Evolutionary conservation across 1,139 yeast species (phyloP), one percentile per base, ranked within the genome.

Genomic region (Geotrichum carabidarum): DNA sequence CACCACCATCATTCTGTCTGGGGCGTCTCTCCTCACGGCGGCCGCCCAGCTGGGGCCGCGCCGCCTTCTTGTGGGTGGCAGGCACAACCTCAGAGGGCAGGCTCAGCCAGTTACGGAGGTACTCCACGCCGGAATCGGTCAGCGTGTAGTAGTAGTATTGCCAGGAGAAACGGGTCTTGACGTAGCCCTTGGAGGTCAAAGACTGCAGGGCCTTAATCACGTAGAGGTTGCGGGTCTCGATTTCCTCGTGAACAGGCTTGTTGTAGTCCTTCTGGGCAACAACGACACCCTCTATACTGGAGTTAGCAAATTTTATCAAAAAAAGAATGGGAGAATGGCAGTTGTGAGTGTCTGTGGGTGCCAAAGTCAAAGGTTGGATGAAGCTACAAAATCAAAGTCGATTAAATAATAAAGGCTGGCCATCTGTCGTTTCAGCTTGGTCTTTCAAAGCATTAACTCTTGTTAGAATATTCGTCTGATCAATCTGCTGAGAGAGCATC

Each of bases 121-220:
- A 93, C 75, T 90, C 96, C 67, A 94, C 94, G 84, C 99, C 99
- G 80, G 88, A 96, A 77, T 94, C 98, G 75, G 98, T 93, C 77
- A 94, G 88, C 83, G 99, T 90, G 95, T 94, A 94, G 96, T 93
- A 94, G 83, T 93, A 94, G 85, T 89, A 89, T 86, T 91, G 97
- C 99, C 99, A 93, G 73, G 99, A 93, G 86, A 93, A 93, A 81
- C 91, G 98, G 72, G 99, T 93, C 88, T 91, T 90, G 79, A 93
- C 98, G 84, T 74, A 93, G 77, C 99, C 99, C 81, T 86, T 90
- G 68, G 99, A 93, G 75, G 96, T 90, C 78, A 93, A 87, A 65
- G 98, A 91, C 83, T 93, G 99, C 78, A 93, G 86, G 74, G 99
- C 98, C 87, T 93, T 93, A 84, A 93, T 90, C 77, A 93, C 99